Conservation (phyloP, 2,329 filamentous ascomycete genomes). For the Diplocarpon mali region DNA sequence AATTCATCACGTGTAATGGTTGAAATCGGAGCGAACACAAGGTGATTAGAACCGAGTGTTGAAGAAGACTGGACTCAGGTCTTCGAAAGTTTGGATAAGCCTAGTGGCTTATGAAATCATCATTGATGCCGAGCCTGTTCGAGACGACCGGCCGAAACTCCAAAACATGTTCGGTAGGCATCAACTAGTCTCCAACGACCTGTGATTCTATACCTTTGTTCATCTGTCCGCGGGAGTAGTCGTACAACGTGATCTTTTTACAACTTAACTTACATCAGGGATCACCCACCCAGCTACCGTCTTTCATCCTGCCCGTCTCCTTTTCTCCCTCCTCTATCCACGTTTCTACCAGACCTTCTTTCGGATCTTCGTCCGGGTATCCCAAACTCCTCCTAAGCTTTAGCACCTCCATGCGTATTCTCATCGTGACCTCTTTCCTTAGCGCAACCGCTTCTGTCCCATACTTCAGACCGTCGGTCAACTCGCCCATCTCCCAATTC, state of each 20-base stretch:
- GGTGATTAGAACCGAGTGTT: no score
- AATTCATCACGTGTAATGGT: no score
- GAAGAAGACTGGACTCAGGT: no score
- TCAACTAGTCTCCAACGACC: no score
- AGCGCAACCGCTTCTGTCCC: constrained; percentile 65
- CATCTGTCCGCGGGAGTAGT: no score
- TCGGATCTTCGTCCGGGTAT: constrained; percentile 64
- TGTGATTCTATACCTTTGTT: no score
- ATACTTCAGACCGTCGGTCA: constrained; percentile 55
- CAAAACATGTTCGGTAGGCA: no score
- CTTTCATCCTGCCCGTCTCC: constrained; percentile 45
- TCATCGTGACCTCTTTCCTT: constrained; percentile 67
- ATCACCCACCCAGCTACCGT: constrained; percentile 50
- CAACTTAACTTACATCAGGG: constrained; percentile 8
- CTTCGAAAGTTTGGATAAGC: no score
- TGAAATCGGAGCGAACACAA: no score
- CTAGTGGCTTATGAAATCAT: no score
- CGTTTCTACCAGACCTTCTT: constrained; percentile 67
- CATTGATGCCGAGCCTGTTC: no score
- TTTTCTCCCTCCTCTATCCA: constrained; percentile 52
- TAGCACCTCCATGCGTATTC: constrained; percentile 69
- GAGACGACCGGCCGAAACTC: no score
- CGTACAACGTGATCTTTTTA: background rate
- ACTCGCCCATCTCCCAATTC: constrained; percentile 40
- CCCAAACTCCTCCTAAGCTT: constrained; percentile 64